Conservation (phyloP, 306 rosid genomes). For the Fagus crenata region DNA sequence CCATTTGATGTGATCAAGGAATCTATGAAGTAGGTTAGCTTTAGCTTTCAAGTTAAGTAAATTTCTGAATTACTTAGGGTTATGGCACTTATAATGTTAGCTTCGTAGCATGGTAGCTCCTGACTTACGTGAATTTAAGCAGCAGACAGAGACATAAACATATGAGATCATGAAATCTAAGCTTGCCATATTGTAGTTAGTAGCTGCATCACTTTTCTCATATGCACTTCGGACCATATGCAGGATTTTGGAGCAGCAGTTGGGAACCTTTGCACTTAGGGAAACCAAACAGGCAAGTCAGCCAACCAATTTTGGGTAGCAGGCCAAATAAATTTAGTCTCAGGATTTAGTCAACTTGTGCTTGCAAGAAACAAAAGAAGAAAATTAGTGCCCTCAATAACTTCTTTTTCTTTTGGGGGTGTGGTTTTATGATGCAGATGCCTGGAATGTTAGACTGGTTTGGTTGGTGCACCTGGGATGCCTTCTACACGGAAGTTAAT, state of each 20-base stretch:
- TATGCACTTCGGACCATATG: conserved; percentile 4
- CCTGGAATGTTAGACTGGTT: conserved; percentile 47
- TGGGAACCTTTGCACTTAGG: conserved; percentile 38
- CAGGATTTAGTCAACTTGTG: conserved; percentile 5
- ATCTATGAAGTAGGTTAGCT: conserved; percentile 60
- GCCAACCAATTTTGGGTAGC: conserved; percentile 9
- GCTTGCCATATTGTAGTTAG: not conserved
- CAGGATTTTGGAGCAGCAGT: conserved; percentile 40
- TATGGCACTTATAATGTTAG: not conserved
- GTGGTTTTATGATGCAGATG: conserved; percentile 29
- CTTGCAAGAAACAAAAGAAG: conserved; percentile 4
- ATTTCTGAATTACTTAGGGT: not conserved
- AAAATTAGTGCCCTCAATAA: not conserved
- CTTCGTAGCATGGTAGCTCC: not conserved
- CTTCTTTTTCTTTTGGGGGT: not conserved
- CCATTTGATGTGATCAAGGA: conserved; percentile 58
- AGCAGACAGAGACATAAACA: not conserved
- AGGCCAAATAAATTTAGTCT: conserved; percentile 6
- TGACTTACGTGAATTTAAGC: conserved; percentile 7
- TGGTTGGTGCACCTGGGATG: conserved; percentile 53
- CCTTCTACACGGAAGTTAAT: conserved; percentile 36
- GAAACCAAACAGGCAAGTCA: conserved; percentile 43
- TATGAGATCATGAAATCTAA: conserved; percentile 13
- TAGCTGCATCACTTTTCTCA: not conserved
- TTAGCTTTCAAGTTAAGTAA: conserved; percentile 19